Percentiles rank a stretch among this genome's conserved stretches.
phyloP scores from a whole-genome alignment of 495 filamentous ascomycete species.

The Niebla homalea region DNA sequence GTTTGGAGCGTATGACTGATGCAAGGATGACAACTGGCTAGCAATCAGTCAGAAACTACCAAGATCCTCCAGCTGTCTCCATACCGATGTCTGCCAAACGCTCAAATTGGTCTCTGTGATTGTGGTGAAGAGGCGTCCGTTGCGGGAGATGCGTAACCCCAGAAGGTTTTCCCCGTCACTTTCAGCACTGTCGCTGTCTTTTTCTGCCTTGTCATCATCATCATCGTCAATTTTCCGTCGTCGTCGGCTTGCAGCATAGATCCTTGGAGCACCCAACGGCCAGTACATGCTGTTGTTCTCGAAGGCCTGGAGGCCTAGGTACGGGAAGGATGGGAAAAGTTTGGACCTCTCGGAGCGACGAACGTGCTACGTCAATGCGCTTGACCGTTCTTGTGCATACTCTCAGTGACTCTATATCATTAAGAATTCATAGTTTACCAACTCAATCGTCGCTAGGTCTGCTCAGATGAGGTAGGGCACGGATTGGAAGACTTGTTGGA shows the following conservation, averaged over 20 bases:
- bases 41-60: constrained; percentile 21
- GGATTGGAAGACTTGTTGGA: not conserved
- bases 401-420: no score
- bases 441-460: no score
- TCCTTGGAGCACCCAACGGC: constrained; percentile 81
- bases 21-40: constrained; percentile 86
- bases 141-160: constrained; percentile 64
- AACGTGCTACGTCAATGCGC: not conserved
- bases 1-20: constrained; percentile 62
- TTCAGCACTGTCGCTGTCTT: constrained; percentile 8
- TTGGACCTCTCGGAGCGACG: not conserved
- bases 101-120: constrained; percentile 72
- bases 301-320: no score
- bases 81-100: constrained; percentile 90
- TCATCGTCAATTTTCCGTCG: constrained; percentile 24
- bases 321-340: not conserved
- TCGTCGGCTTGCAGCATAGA: constrained; percentile 65
- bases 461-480: no score
- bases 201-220: constrained; percentile 27
- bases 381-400: not conserved
- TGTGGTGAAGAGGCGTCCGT: constrained; percentile 76
- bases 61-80: constrained; percentile 15
- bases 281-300: constrained; percentile 71
- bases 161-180: constrained; percentile 37
- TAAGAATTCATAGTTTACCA: no score